Evolutionary conservation across 2,329 filamentous ascomycete species (phyloP).

Genomic region (Aureobasidium sp.): DNA sequence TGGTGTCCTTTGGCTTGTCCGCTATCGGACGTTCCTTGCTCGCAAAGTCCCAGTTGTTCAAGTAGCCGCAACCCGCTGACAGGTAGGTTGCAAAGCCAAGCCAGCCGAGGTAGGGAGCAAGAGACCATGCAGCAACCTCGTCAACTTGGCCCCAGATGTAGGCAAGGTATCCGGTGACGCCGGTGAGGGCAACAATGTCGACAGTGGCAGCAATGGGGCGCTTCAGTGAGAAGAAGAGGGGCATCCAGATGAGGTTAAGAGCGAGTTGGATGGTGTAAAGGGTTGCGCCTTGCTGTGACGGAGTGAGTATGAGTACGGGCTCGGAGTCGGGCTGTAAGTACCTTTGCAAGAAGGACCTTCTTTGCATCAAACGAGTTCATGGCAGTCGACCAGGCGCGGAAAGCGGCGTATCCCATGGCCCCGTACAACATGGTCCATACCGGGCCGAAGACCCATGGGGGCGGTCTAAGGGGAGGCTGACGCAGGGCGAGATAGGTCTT

Average conservation of each 20-base stretch:
- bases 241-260: conserved; percentile 85
- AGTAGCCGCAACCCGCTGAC: conserved; percentile 44
- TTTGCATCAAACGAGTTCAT: conserved; percentile 51
- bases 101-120: conserved; percentile 82
- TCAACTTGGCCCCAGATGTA: conserved; percentile 73
- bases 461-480: conserved; percentile 53
- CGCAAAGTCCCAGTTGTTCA: conserved; percentile 35
- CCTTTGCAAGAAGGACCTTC: conserved; percentile 54
- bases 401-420: conserved; percentile 81
- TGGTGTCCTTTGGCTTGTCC: conserved; percentile 1
- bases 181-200: conserved; percentile 67
- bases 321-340: conserved; percentile 19
- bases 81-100: conserved; percentile 82
- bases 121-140: conserved; percentile 60
- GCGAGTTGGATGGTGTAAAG: conserved; percentile 82
- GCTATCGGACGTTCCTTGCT: conserved; percentile 22
- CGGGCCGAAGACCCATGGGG: conserved; percentile 52
- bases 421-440: conserved; percentile 54
- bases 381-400: conserved; percentile 64
- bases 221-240: conserved; percentile 77
- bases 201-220: conserved; percentile 66
- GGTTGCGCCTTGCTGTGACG: conserved; percentile 54
- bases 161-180: conserved; percentile 65
- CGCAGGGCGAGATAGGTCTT: conserved; percentile 58
- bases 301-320: background rate